phyloP scores from a whole-genome alignment of 2,329 filamentous ascomycete genomes.

The Alternaria triticimaculans region DNA sequence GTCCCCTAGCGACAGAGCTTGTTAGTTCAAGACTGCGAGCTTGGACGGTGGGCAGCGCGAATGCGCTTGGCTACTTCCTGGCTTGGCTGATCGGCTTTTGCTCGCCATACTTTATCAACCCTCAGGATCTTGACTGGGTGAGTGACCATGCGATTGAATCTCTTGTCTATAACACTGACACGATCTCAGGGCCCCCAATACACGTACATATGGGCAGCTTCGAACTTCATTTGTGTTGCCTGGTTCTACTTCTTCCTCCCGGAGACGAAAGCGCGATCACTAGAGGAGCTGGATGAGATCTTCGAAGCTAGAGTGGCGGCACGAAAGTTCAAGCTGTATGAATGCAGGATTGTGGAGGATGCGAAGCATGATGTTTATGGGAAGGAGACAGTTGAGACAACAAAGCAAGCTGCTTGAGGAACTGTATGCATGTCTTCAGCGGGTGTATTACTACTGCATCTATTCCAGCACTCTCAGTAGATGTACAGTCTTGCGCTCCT shows the following conservation, averaged over 20 bases:
- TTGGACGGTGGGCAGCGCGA: slow-evolving; percentile 46
- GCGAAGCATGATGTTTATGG: slow-evolving; percentile 24
- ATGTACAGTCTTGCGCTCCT: no score
- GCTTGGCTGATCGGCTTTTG: slow-evolving; percentile 47
- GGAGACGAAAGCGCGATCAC: slow-evolving; percentile 45
- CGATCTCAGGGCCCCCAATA: slow-evolving; percentile 26
- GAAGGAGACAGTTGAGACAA: not conserved
- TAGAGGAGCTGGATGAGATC: slow-evolving; percentile 40
- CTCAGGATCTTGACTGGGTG: slow-evolving; percentile 46
- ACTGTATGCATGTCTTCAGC: not conserved
- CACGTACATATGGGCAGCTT: slow-evolving; percentile 37
- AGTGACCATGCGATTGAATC: slow-evolving; percentile 18
- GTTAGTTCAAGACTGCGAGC: slow-evolving; percentile 44
- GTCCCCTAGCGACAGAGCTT: slow-evolving; percentile 40
- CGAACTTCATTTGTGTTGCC: slow-evolving; percentile 55
- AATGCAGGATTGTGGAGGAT: slow-evolving; percentile 31
- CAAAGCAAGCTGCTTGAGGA: not conserved
- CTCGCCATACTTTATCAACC: slow-evolving; percentile 51
- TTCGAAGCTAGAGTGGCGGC: slow-evolving; percentile 33
- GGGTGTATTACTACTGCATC: no score
- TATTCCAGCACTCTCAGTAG: no score
- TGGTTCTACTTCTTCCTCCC: slow-evolving; percentile 69
- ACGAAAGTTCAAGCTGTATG: slow-evolving; percentile 28
- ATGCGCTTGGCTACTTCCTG: slow-evolving; percentile 44
- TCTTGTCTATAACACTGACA: not conserved